Conservation (phyloP, 441 rosid genomes). For the Raphanus hybrid region DNA sequence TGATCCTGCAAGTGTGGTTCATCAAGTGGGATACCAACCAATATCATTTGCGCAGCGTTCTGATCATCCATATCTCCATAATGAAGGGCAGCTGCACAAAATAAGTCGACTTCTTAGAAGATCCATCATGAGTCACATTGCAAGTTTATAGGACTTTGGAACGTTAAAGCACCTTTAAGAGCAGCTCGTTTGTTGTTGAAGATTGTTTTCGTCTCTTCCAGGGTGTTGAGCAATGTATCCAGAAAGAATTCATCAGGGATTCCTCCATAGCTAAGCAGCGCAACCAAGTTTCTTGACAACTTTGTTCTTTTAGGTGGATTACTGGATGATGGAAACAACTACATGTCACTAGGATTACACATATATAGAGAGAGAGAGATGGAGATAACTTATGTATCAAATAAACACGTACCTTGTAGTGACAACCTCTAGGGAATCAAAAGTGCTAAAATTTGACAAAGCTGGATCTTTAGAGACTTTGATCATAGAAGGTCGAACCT, state of each 20-base stretch:
- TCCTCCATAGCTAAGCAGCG: slow-evolving; percentile 77
- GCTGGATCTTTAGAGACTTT: slow-evolving; percentile 57
- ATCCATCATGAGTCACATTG: slow-evolving; percentile 2
- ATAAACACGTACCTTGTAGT: slow-evolving; percentile 56
- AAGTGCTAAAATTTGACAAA: slow-evolving; percentile 37
- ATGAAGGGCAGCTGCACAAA: slow-evolving; percentile 54
- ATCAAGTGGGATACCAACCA: slow-evolving; percentile 72
- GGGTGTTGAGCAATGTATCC: slow-evolving; percentile 47
- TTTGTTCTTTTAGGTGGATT: slow-evolving; percentile 48
- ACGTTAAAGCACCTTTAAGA: slow-evolving; percentile 52
- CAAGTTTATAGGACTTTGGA: background rate
- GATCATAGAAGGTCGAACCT: slow-evolving; percentile 69
- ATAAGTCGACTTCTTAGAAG: slow-evolving; percentile 7
- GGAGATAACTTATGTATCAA: background rate
- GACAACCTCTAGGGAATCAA: slow-evolving; percentile 71
- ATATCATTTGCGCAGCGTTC: slow-evolving; percentile 55
- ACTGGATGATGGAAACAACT: slow-evolving; percentile 20
- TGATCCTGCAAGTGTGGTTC: slow-evolving; percentile 61
- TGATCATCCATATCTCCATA: slow-evolving; percentile 60
- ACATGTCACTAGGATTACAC: background rate
- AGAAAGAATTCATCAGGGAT: slow-evolving; percentile 62
- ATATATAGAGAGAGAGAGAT: background rate
- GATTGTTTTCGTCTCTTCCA: slow-evolving; percentile 54
- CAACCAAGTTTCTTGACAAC: slow-evolving; percentile 63
- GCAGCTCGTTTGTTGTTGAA: slow-evolving; percentile 57